phyloP scores from a whole-genome alignment of 2,329 filamentous ascomycete species.

The Alternaria atra region DNA sequence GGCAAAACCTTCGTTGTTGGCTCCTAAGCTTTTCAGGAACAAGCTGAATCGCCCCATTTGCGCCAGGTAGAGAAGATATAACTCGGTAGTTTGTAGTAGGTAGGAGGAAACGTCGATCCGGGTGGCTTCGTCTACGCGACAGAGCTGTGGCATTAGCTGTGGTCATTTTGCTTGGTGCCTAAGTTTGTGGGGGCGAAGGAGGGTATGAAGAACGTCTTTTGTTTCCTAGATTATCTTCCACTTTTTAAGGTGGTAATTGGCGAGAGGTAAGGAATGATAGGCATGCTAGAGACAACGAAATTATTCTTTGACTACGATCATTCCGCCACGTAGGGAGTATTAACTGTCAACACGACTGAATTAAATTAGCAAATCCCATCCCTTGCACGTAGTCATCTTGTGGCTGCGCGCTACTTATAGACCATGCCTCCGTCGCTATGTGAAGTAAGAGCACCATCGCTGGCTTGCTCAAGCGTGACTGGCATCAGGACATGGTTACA shows the following conservation, averaged over 20 bases:
- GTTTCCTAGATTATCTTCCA: not conserved
- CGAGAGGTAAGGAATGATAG: not conserved
- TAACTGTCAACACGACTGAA: no score
- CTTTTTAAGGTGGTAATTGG: not conserved
- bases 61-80: constrained; percentile 5
- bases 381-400: no score
- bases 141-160: not conserved
- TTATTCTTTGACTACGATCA: not conserved
- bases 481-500: no score
- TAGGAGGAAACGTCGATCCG: constrained; percentile 13
- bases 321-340: not conserved
- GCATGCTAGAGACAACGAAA: not conserved
- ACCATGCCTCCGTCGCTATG: no score
- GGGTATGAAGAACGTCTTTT: not conserved
- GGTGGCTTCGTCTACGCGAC: constrained; percentile 14
- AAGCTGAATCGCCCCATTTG: not conserved
- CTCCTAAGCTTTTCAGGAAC: constrained; percentile 7
- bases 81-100: constrained; percentile 6
- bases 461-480: no score
- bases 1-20: not conserved
- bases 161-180: not conserved
- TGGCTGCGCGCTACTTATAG: no score
- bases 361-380: no score
- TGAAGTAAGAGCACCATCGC: no score
- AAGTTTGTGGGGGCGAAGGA: not conserved